Conservation (phyloP, 2,329 filamentous ascomycete species). For the Pestalotiopsis sp. region DNA sequence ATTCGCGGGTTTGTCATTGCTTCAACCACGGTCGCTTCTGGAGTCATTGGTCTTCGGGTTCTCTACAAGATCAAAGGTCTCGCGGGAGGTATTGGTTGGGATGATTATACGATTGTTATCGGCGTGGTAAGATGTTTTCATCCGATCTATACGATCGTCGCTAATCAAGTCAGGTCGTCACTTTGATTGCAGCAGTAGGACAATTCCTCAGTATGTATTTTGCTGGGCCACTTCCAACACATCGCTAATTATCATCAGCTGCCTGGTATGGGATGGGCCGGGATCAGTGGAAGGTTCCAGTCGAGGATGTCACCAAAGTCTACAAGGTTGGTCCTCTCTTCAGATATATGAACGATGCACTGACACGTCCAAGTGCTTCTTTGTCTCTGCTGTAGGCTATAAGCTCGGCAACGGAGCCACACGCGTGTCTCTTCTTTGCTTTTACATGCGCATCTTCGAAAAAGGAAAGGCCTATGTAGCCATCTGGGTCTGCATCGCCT, state of each 20-base stretch:
- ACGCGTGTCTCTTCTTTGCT: neutral
- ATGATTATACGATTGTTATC: slow-evolving; percentile 4
- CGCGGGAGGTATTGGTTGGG: neutral
- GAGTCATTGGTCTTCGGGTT: neutral
- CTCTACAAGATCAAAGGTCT: neutral
- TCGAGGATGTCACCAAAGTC: slow-evolving; percentile 1
- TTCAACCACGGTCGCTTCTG: slow-evolving; percentile 2
- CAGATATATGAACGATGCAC: too few relatives aligned
- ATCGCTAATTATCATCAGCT: neutral
- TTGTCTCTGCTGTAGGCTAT: slow-evolving; percentile 1
- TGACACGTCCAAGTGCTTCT: neutral
- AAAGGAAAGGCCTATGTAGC: neutral
- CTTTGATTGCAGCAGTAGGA: neutral
- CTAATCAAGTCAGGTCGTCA: neutral
- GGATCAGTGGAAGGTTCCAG: slow-evolving; percentile 6
- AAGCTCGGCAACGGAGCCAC: slow-evolving; percentile 4
- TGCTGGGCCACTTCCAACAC: too few relatives aligned
- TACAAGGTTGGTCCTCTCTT: neutral
- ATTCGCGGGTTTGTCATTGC: slow-evolving; percentile 5
- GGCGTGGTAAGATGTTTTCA: neutral
- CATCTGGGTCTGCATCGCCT: neutral
- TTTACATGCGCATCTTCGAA: slow-evolving; percentile 2
- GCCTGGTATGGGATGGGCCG: slow-evolving; percentile 5
- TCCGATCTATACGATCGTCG: neutral
- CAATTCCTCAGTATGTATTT: neutral